Evolutionary conservation across 1,284 basidiomycete species (phyloP).

Genomic region (Pterulicium gracile): DNA sequence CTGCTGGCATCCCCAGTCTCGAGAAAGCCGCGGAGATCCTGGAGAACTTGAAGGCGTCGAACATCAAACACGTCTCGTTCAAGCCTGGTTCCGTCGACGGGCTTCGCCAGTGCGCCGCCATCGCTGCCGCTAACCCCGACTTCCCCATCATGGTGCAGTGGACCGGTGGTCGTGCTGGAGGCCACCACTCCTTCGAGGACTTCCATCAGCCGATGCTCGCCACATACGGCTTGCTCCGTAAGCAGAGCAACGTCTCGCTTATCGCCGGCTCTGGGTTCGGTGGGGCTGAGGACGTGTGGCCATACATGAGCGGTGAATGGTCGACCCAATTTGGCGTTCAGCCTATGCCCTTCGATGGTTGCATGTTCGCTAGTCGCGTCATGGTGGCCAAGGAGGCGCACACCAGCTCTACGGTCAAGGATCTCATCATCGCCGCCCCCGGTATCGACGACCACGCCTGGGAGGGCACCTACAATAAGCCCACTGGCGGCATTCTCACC

Average conservation of each 20-base stretch:
- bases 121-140: slow-evolving; percentile 88
- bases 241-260: slow-evolving; percentile 81
- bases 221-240: slow-evolving; percentile 86
- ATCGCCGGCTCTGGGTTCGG: slow-evolving; percentile 98
- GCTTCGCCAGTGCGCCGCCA: slow-evolving; percentile 94
- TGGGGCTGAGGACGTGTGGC: slow-evolving; percentile 92
- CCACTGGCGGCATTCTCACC: slow-evolving; percentile 93
- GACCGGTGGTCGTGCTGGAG: slow-evolving; percentile 99
- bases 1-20: slow-evolving; percentile 87
- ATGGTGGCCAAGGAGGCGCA: slow-evolving; percentile 99
- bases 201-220: slow-evolving; percentile 94
- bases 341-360: slow-evolving; percentile 99
- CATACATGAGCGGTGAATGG: slow-evolving; percentile 96
- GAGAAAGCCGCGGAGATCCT: slow-evolving; percentile 96
- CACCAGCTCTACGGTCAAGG: slow-evolving; percentile 89
- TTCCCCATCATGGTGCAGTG: slow-evolving; percentile 99
- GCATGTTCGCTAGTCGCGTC: slow-evolving; percentile 91
- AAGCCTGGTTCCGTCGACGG: slow-evolving; percentile 97
- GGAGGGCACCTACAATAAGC: slow-evolving; percentile 93
- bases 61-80: slow-evolving; percentile 93
- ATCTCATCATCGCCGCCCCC: slow-evolving; percentile 89
- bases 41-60: slow-evolving; percentile 59
- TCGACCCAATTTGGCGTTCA: slow-evolving; percentile 76
- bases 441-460: slow-evolving; percentile 88
- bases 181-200: slow-evolving; percentile 97